Base-by-base conservation (phyloP, 139 green algal genomes). In the Raphidocelis subcapitata region DNA sequence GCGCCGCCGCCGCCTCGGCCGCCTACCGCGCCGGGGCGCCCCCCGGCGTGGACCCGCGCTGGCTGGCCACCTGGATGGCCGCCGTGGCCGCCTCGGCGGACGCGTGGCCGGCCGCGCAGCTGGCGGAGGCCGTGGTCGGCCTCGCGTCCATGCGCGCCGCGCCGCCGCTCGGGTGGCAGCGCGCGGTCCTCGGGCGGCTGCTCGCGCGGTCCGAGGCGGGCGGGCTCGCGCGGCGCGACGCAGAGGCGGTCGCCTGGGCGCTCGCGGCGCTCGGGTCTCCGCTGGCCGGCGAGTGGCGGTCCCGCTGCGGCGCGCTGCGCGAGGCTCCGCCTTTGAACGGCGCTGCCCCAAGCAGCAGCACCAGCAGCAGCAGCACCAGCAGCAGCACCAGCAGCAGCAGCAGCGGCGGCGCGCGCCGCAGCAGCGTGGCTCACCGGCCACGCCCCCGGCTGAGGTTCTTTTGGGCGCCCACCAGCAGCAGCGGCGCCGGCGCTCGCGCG, bases 141-240 rank as follows among this genome's bases (percentile, higher is more conserved):
- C 14, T 74, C 16, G 54, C 67, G 3, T 36, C 36, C 28, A 10
- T 57, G 5, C 54, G 67, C 12, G 54, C 32, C 4, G 16, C 33
- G 32, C 67, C 41, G 2, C 67, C 67, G 33, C 12, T 65, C 0
- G 55, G 35, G 10, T 74, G 67, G 67, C 67, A 74, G 51, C 67
- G 64, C 54, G 54, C 44, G 31, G n/a, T 74, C 35, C 20, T 74
- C 35, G n/a, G 51, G n/a, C 35, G 47, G 16, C n/a, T 66, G n/a
- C 1, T 66, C 24, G 8, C 8, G 41, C 41, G 41, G 41, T 24
- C 33, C 3, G 29, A 21, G 35, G 24, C 23, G 14, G 12, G 41
- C 4, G 24, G 63, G 63, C 41, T 74, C 24, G 44, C 10, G 24
- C 14, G 16, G 35, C 32, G 37, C 12, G 55, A 65, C 52, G 55